Evolutionary conservation across 768 basidiomycete species (phyloP), one percentile per base, ranked within the genome.

Genomic region (Pulveroboletus sp.): DNA sequence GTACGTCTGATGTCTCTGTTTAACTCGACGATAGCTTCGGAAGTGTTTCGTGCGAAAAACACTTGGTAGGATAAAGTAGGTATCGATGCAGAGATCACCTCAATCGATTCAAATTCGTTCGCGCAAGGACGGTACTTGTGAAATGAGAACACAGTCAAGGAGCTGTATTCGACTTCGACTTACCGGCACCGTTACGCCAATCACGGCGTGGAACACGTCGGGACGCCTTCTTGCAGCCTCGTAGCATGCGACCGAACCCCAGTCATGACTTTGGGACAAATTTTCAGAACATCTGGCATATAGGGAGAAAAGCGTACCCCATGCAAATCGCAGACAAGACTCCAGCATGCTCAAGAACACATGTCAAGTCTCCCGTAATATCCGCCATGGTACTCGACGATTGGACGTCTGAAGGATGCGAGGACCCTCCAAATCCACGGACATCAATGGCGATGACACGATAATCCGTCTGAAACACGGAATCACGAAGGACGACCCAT

Each of bases 361-460:
- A 27, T 9, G 72, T 72, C 29, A 90, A 63, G 58, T 90, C 87
- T 0, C 71, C 72, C 2, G 80, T 79, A 34, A 85, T 58, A 55
- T 90, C 87, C 1, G 69, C 71, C 70, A 83, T 73, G 4, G 74
- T 78, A 2, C 80, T 80, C 0, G 84, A 85, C 13, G 75, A 69
- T 40, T 77, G 70, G 8, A 78, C 71, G 52, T 87, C 84, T 1
- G 75, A 81, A 1, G 85, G 82, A 52, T 87, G 81, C 0, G 76
- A 75, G 2, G 86, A 88, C 20, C 74, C 70, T 9, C 80, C 87
- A 54, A 90, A 90, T 0, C 87, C 87, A 35, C 87, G 81, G 13
- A 84, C 63, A 51, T 87, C 77, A 0, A 83, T 82, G 7, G 77
- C 72, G 29, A 89, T 57, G 17, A 90, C 69, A 40, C 68, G 82